Evolutionary conservation across 139 green algal species (phyloP), one percentile per base, ranked within the genome.

Genomic region (Spirogloea muscicola): DNA sequence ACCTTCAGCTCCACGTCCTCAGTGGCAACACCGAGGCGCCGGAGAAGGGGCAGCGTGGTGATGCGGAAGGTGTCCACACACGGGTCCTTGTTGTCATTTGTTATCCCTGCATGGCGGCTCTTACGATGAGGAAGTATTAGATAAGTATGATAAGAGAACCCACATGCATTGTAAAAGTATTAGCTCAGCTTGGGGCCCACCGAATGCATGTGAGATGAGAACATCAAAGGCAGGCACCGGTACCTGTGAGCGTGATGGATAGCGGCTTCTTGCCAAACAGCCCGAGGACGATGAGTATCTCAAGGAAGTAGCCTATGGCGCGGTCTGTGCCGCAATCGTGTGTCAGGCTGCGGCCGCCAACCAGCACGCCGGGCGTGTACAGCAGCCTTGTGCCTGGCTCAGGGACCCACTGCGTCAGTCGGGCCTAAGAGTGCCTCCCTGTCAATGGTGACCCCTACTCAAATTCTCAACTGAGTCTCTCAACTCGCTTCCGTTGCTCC

Each of bases 241-340:
- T 1, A 79, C 70, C 71, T 59, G 43, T 41, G 7, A 84, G 65
- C 25, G 41, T 74, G 31, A 82, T 79, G 37, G 41, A 58, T 1
- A 81, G 59, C 7, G 58, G 86, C 88, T 93, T 92, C 68, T 96
- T 96, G 27, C 85, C 93, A 81, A 94, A 98, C 38, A 99, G 68
- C 0, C 84, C 84, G 2, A 99, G 79, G 27, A 92, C 18, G 31
- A 92, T 49, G 36, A 98, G 84, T 0, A 90, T 86, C 82, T 99
- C 93, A 41, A 98, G 61, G 61, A 94, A 99, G 80, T 95, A 99
- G 1, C 90, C 89, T 21, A 99, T 90, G 44, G 70, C 86, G 3
- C 94, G 81, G 3, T 55, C 66, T 27, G 79, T 89, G 57, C 89
- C 87, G 79, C 93, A 98, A 70, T 97, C 93, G 77, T 98, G 94